These are phyloP conservation scores for Clohesyomyces aquaticus DNA, from an alignment of 495 filamentous ascomycete genomes.

Conservation along the genomic window DNA sequence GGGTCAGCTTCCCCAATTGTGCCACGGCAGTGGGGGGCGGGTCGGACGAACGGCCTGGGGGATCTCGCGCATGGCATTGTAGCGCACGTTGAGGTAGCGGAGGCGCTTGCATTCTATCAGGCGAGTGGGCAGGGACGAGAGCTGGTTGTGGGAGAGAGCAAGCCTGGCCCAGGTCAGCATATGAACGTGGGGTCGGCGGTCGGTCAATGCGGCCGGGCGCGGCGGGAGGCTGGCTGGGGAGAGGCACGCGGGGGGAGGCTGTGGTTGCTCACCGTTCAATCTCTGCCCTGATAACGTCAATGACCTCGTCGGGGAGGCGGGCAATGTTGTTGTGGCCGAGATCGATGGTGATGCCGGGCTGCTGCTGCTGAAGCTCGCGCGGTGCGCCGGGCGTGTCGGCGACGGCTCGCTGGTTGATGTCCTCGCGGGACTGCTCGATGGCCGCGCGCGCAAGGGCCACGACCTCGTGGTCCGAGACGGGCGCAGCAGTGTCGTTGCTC, in stretches of 20 bases:
- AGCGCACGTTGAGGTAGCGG: slow-evolving; percentile 91
- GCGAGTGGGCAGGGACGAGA: slow-evolving; percentile 74
- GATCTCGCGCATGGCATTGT: slow-evolving; percentile 85
- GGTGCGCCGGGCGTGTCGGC: slow-evolving; percentile 24
- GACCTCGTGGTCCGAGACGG: slow-evolving; percentile 41
- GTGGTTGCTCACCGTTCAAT: slow-evolving; percentile 73
- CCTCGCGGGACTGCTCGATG: slow-evolving; percentile 39
- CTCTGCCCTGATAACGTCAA: slow-evolving; percentile 90
- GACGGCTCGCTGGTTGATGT: slow-evolving; percentile 33
- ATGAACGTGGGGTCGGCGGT: not conserved
- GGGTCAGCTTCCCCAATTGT: too few relatives aligned
- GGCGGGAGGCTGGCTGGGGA: not conserved
- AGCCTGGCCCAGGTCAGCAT: slow-evolving; percentile 60
- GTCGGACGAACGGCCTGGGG: slow-evolving; percentile 71
- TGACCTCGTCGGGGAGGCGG: slow-evolving; percentile 81
- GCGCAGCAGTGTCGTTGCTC: slow-evolving; percentile 39
- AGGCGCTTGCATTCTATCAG: slow-evolving; percentile 87
- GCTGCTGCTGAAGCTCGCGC: slow-evolving; percentile 39
- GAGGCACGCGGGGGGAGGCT: not conserved
- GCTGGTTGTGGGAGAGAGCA: slow-evolving; percentile 85
- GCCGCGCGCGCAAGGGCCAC: slow-evolving; percentile 37
- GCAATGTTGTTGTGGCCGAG: slow-evolving; percentile 81
- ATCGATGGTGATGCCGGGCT: slow-evolving; percentile 84
- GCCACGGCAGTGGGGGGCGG: too few relatives aligned
- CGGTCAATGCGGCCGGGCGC: not conserved